These are phyloP conservation scores for Cadophora gregata DNA, from an alignment of 2,329 filamentous ascomycete species.

Conservation along the genomic window DNA sequence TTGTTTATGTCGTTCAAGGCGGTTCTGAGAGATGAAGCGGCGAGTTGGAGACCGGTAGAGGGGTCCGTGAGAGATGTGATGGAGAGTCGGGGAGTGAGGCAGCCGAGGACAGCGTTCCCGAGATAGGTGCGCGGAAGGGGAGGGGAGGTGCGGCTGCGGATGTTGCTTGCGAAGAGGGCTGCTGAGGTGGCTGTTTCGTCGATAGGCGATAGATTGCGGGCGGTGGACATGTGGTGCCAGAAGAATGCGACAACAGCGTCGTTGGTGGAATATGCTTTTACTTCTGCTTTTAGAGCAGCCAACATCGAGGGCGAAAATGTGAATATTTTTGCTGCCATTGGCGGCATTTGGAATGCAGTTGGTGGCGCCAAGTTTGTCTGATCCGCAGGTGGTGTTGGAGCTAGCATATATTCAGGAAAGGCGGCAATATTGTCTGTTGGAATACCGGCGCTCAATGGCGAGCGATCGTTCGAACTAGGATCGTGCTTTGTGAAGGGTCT, in stretches of 20 bases:
- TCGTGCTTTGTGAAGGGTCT: conserved; percentile 53
- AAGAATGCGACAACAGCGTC: conserved; percentile 58
- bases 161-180: conserved; percentile 56
- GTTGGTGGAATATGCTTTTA: conserved; percentile 57
- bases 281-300: conserved; percentile 47
- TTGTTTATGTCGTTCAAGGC: conserved; percentile 48
- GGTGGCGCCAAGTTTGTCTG: conserved; percentile 24
- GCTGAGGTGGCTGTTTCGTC: conserved; percentile 33
- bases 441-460: conserved; percentile 46
- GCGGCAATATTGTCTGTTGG: conserved; percentile 45
- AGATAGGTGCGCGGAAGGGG: conserved; percentile 52
- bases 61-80: conserved; percentile 39
- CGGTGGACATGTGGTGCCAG: conserved; percentile 51
- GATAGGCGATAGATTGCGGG: conserved; percentile 39
- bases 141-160: conserved; percentile 48
- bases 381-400: conserved; percentile 16
- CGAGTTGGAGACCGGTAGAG: conserved; percentile 49
- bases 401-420: conserved; percentile 29
- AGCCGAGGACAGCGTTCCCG: conserved; percentile 50
- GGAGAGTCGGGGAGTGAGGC: conserved; percentile 23
- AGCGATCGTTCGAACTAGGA: conserved; percentile 50
- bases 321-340: conserved; percentile 53
- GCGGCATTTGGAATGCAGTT: conserved; percentile 21
- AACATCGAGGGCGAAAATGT: conserved; percentile 49
- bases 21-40: conserved; percentile 41